Evolutionary conservation across 2,329 filamentous ascomycete genomes (phyloP).

Genomic region (Reticulascus tulasneorum): DNA sequence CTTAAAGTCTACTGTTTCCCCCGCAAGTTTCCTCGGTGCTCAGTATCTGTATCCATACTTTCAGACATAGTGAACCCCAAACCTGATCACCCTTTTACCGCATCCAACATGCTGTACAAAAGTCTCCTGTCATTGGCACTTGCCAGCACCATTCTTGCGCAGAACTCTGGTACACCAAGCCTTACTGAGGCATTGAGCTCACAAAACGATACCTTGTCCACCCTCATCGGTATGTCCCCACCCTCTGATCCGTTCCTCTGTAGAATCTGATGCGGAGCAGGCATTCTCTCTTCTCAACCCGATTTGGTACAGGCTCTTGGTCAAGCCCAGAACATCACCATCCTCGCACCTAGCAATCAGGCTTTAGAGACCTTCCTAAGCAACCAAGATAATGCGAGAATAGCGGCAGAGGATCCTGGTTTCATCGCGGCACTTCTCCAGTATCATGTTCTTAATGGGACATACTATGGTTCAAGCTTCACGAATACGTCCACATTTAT

Average conservation of each 20-base stretch:
- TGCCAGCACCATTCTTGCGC: slow-evolving; percentile 16
- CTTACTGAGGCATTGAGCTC: slow-evolving; percentile 19
- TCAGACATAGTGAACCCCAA: neutral
- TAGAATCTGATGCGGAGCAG: slow-evolving; percentile 5
- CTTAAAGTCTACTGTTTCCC: neutral
- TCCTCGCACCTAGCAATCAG: slow-evolving; percentile 52
- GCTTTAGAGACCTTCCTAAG: slow-evolving; percentile 36
- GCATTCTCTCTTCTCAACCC: slow-evolving; percentile 17
- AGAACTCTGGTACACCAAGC: slow-evolving; percentile 8
- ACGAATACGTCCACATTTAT: slow-evolving; percentile 27
- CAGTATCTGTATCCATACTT: neutral
- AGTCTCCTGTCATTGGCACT: slow-evolving; percentile 13
- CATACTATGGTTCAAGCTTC: slow-evolving; percentile 27
- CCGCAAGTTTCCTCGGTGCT: neutral
- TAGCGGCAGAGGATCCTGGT: slow-evolving; percentile 15
- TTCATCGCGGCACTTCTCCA: slow-evolving; percentile 38
- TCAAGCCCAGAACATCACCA: slow-evolving; percentile 43
- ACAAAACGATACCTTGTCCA: slow-evolving; percentile 23
- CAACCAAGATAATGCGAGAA: slow-evolving; percentile 18
- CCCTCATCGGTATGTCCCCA: slow-evolving; percentile 15
- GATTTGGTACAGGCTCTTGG: slow-evolving; percentile 6
- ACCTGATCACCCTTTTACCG: too few species aligned
- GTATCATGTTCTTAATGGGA: slow-evolving; percentile 55
- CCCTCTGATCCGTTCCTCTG: neutral
- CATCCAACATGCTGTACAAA: slow-evolving; percentile 13